phyloP scores from a whole-genome alignment of 1,139 yeast genomes.

The Yamadazyma triangularis region DNA sequence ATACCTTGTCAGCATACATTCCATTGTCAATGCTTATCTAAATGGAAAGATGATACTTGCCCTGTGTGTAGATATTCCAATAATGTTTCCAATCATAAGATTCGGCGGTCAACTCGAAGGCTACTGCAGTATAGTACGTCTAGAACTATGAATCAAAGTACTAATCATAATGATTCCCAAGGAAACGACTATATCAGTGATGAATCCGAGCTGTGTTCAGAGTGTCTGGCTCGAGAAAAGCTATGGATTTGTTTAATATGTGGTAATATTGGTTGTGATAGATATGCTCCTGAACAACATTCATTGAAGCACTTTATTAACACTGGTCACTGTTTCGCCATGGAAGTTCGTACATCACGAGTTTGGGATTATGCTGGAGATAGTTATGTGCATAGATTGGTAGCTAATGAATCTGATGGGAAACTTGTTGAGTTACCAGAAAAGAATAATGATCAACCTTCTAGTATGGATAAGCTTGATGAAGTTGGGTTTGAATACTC shows the following conservation, averaged over 20 bases:
- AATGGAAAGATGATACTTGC: slow-evolving; percentile 89
- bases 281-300: slow-evolving; percentile 79
- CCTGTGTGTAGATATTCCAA: slow-evolving; percentile 87
- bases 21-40: slow-evolving; percentile 83
- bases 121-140: slow-evolving; percentile 25
- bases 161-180: background rate
- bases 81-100: slow-evolving; percentile 31
- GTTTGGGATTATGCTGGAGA: slow-evolving; percentile 98
- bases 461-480: slow-evolving; percentile 34
- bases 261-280: slow-evolving; percentile 45
- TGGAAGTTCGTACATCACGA: slow-evolving; percentile 80
- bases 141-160: background rate
- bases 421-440: slow-evolving; percentile 69
- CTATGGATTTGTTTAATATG: slow-evolving; percentile 46
- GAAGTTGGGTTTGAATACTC: slow-evolving; percentile 75
- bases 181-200: slow-evolving; percentile 4
- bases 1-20: slow-evolving; percentile 93
- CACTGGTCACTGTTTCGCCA: slow-evolving; percentile 86
- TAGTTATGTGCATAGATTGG: slow-evolving; percentile 80
- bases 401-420: slow-evolving; percentile 83
- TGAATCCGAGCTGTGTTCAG: slow-evolving; percentile 29
- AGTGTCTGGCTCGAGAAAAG: slow-evolving; percentile 26
- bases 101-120: slow-evolving; percentile 30
- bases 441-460: slow-evolving; percentile 14
- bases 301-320: slow-evolving; percentile 75